Evolutionary conservation across 352 stramenopile species (phyloP), one percentile per base, ranked within the genome.

Genomic region (Phytophthora parvispora): DNA sequence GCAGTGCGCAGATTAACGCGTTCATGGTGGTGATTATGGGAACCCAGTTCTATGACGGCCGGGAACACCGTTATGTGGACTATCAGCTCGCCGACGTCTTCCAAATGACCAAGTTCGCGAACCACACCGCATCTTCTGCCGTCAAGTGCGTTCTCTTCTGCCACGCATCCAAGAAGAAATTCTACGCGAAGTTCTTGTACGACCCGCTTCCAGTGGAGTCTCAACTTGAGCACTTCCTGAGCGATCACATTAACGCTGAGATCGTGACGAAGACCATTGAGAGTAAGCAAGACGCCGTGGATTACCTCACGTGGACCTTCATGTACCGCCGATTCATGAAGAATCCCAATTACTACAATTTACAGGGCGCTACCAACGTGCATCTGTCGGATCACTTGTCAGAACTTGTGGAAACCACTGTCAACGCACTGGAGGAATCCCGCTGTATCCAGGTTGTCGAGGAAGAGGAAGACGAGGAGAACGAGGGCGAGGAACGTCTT

Each of bases 291-390:
- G 98, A 99, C 56, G 98, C 97, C 0, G 97, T 99, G 36, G 98
- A 99, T 69, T 99, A 99, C 76, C 83, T 99, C 25, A 99, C 98
- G 40, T 99, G 98, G 98, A 99, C 98, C 2, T 99, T 99, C 56
- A 96, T 99, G 83, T 99, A 99, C 78, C 93, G 98, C 6, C 94
- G 98, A 9, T 78, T 99, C 31, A 91, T 97, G 55, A 99, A 99
- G 79, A 99, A 99, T 81, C 98, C 98, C 3, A 99, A 99, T 61
- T 99, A 99, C 80, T 99, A 99, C 89, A 98, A 99, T 64, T 79
- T 99, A 48, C 88, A 97, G 55, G 98, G 97, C 18, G 95, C 84
- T 13, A 95, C 87, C 6, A 93, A 92, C 13, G 83, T 92, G 1
- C 89, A 99, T 67, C 72, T 99, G 25, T 99, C 95, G 49, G 98